phyloP scores from a whole-genome alignment of 305 asterid genomes.

The Plantago coronopus region DNA sequence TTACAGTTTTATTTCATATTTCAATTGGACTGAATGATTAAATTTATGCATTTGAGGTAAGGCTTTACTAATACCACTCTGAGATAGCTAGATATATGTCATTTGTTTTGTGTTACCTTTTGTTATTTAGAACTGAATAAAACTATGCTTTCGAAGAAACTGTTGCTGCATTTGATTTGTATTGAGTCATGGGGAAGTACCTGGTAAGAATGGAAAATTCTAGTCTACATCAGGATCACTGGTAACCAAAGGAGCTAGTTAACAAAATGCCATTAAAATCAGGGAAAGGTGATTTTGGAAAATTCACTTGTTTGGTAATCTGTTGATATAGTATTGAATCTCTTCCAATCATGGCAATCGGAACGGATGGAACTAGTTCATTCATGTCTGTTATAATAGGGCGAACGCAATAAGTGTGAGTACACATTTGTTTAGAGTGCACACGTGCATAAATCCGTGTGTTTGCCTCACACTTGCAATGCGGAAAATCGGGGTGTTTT shows the following conservation, averaged over 20 bases:
- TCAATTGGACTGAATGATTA: not conserved
- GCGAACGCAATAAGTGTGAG: not conserved
- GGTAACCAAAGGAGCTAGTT: not conserved
- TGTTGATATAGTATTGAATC: not conserved
- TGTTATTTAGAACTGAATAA: too few relatives aligned
- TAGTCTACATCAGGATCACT: not conserved
- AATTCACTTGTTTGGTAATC: conserved; percentile 13
- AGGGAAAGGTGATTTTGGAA: conserved; percentile 4
- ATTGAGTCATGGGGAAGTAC: not conserved
- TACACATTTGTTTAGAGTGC: not conserved
- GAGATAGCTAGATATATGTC: not conserved
- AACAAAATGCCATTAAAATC: conserved; percentile 6
- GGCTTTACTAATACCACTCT: not conserved
- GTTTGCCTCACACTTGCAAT: not conserved
- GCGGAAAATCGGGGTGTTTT: not conserved
- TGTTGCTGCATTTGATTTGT: not conserved
- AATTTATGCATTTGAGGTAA: not conserved
- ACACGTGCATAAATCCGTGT: not conserved
- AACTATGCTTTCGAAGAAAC: not conserved
- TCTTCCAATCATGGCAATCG: not conserved
- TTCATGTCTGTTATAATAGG: not conserved
- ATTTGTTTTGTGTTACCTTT: too few relatives aligned
- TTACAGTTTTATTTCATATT: too few relatives aligned
- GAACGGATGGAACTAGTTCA: not conserved
- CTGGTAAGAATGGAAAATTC: not conserved